Base-by-base conservation (phyloP, 1,139 yeast species). In the Diutina sp. region DNA sequence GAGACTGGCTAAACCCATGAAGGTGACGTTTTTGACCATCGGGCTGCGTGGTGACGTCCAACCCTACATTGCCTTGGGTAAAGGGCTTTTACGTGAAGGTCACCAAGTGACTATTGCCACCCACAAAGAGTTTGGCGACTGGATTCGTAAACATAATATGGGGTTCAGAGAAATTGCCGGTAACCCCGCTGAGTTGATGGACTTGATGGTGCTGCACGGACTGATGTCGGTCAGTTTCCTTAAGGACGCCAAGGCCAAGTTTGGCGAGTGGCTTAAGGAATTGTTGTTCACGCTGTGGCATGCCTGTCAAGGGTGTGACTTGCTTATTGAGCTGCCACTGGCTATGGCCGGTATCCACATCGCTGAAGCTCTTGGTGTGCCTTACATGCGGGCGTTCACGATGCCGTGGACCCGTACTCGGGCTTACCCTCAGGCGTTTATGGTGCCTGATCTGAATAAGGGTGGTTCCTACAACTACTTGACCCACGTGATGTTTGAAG, bases 381-480 rank as follows among this genome's bases (percentile, higher is more conserved):
- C 98, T 0, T 91, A 91, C 66, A 87, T 88, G 74, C 76, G 98
- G 63, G 97, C 98, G 0, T 93, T 91, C 66, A 93, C 98, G 0
- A 91, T 91, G 98, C 98, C 98, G 0, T 91, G 98, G 98, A 89
- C 97, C 0, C 73, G 96, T 62, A 91, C 98, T 0, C 78, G 96
- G 61, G 95, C 97, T 0, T 91, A 91, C 66, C 97, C 97, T 0
- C 97, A 91, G 72, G 98, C 98, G 0, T 90, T 91, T 62, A 84
- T 91, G 64, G 96, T 90, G 5, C 97, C 98, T 0, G 97, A 90
- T 59, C 95, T 87, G 67, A 89, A 87, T 66, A 81, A 87, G 68
- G 97, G 97, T 8, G 97, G 97, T 1, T 85, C 93, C 5, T 91
- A 91, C 70, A 91, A 91, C 66, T 89, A 89, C 65, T 74, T 93